Evolutionary conservation across 495 filamentous ascomycete species (phyloP).

Genomic region (Tuber borchii): DNA sequence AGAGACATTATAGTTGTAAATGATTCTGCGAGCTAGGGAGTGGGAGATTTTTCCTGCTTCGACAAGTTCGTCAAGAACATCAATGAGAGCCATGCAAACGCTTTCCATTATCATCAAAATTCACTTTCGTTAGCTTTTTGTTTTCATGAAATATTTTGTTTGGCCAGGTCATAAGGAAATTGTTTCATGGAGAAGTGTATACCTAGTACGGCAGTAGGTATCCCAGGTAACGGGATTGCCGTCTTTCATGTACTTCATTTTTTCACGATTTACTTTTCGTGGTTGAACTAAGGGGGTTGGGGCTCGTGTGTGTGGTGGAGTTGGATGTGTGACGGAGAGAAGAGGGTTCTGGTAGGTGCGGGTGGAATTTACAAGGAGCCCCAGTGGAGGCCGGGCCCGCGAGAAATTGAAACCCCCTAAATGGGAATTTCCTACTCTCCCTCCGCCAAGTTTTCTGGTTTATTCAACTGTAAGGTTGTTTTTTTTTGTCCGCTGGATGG

Average conservation of each 20-base stretch:
- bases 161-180: neutral
- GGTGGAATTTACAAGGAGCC: neutral
- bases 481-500: neutral
- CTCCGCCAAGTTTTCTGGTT: neutral
- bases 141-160: neutral
- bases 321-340: neutral
- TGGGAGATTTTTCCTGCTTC: neutral
- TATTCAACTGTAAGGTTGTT: neutral
- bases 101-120: neutral
- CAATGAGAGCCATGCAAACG: neutral
- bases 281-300: neutral
- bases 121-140: neutral
- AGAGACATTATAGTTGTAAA: neutral
- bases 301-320: neutral
- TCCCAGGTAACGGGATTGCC: neutral
- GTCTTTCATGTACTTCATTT: slow-evolving; percentile 1
- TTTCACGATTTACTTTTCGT: neutral
- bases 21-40: neutral
- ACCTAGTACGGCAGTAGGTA: neutral
- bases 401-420: neutral
- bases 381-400: neutral
- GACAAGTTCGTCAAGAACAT: neutral
- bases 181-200: neutral
- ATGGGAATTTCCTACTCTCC: neutral
- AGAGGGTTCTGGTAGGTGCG: neutral